Conservation (phyloP, 2,329 filamentous ascomycete species). For the Fusarium sp. region DNA sequence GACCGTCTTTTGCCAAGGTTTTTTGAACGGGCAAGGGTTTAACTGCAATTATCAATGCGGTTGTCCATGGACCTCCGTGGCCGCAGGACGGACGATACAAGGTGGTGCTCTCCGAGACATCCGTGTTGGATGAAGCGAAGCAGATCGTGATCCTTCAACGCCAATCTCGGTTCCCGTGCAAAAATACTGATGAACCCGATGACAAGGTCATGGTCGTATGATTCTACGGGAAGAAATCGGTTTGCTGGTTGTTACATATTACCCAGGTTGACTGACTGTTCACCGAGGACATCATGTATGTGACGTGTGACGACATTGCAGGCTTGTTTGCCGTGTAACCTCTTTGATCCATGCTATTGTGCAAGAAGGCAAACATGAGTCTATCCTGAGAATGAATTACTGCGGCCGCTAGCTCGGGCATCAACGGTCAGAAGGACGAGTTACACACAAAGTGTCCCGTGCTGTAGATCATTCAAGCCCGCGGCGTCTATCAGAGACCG, state of each 20-base stretch:
- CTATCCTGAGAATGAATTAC: background rate
- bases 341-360: background rate
- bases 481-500: background rate
- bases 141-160: background rate
- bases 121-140: slow-evolving; percentile 6
- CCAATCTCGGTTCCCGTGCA: background rate
- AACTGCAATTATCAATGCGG: slow-evolving; percentile 7
- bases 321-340: background rate
- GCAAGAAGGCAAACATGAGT: background rate
- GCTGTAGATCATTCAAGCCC: background rate
- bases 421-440: background rate
- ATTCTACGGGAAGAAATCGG: background rate
- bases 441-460: background rate
- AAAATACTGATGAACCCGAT: background rate
- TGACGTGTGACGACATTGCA: slow-evolving; percentile 7
- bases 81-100: background rate
- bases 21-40: background rate
- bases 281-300: background rate
- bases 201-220: background rate
- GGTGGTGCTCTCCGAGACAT: slow-evolving; percentile 11
- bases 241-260: background rate
- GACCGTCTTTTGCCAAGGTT: background rate
- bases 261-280: background rate
- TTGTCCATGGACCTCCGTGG: slow-evolving; percentile 3
- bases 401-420: background rate